Percentiles rank a stretch among this genome's conserved stretches.
Conservation (phyloP, 257 asterid species). For the Ophiorrhiza pumila region DNA sequence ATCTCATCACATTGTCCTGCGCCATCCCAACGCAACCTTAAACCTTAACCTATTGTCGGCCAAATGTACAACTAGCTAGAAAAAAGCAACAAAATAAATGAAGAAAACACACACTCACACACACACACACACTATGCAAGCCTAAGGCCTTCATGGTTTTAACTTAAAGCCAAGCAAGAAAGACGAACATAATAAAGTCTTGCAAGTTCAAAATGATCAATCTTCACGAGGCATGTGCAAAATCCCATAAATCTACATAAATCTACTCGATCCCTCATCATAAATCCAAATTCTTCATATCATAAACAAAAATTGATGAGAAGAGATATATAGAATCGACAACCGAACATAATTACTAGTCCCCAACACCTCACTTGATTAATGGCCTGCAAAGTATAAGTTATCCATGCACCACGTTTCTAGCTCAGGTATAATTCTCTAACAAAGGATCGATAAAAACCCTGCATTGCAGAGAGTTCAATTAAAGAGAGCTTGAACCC, state of each 20-base stretch:
- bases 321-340: background rate
- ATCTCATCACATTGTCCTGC: conserved; percentile 25
- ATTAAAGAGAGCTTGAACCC: no score
- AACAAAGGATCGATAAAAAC: no score
- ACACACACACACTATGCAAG: no score
- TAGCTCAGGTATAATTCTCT: no score
- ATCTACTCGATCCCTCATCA: background rate
- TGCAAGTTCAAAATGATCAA: background rate
- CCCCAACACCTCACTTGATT: no score
- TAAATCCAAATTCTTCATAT: background rate
- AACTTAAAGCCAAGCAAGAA: background rate
- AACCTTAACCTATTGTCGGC: conserved; percentile 35
- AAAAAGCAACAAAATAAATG: background rate
- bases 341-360: background rate
- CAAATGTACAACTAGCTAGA: conserved; percentile 6
- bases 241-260: background rate
- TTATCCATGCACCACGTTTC: no score
- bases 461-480: no score
- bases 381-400: no score
- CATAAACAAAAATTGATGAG: background rate
- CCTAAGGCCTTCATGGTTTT: background rate
- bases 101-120: background rate
- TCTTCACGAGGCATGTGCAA: background rate
- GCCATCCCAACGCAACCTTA: conserved; percentile 44
- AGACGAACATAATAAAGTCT: background rate